Conservation (phyloP, 306 rosid genomes). For the Styphnolobium japonicum region DNA sequence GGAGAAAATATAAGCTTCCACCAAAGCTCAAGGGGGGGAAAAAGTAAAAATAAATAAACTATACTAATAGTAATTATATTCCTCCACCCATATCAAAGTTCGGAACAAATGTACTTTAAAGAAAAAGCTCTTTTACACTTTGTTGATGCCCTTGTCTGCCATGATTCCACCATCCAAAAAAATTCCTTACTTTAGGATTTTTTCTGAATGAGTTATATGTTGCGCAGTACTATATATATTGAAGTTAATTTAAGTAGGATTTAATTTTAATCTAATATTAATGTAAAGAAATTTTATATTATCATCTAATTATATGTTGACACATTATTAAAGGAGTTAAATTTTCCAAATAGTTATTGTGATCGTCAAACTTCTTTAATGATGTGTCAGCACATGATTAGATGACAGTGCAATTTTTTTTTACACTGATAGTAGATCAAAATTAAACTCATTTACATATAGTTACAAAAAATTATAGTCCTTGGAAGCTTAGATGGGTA, state of each 20-base stretch:
- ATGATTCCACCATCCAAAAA: conserved; percentile 42
- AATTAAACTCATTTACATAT: no score
- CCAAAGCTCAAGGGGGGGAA: conserved; percentile 32
- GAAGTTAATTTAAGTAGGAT: no score
- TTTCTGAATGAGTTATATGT: background rate
- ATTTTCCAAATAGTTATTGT: no score
- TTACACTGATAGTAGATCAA: no score
- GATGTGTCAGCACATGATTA: no score
- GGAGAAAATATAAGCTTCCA: conserved; percentile 40
- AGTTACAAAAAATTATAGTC: background rate
- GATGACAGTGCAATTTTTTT: no score
- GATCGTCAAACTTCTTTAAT: no score
- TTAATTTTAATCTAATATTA: no score
- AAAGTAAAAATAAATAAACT: background rate
- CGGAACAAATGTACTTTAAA: conserved; percentile 54
- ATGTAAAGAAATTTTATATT: no score
- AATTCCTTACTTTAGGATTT: conserved; percentile 10
- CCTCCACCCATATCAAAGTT: conserved; percentile 54
- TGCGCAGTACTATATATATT: background rate
- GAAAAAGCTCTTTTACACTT: conserved; percentile 39
- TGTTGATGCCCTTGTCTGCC: conserved; percentile 68
- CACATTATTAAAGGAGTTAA: no score
- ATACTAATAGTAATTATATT: conserved; percentile 22
- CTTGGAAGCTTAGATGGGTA: background rate
- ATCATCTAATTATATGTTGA: no score